phyloP scores from a whole-genome alignment of 495 filamentous ascomycete species.

The Pseudotulostoma volvatum region DNA sequence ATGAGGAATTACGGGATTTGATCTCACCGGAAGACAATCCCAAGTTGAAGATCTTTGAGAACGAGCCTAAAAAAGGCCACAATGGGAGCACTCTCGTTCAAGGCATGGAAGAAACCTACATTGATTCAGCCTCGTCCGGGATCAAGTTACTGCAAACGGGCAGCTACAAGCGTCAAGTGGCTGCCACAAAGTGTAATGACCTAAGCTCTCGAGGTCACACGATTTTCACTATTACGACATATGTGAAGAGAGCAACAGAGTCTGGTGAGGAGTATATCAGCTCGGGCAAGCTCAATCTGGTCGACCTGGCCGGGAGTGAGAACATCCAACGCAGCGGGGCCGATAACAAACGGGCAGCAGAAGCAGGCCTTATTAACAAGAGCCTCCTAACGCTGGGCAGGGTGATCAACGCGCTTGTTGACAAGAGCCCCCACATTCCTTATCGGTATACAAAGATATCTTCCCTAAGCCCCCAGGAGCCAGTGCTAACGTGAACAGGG shows the following conservation, averaged over 20 bases:
- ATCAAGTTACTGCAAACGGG: constrained; percentile 80
- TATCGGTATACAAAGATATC: constrained; percentile 35
- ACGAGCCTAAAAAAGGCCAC: constrained; percentile 66
- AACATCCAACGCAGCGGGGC: constrained; percentile 94
- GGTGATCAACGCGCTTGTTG: constrained; percentile 95
- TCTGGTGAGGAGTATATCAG: constrained; percentile 84
- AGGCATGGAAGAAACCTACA: constrained; percentile 92
- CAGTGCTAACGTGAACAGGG: constrained; percentile 26
- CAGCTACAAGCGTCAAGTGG: constrained; percentile 86
- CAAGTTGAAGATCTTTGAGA: constrained; percentile 92
- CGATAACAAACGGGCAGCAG: constrained; percentile 90
- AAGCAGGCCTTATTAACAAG: constrained; percentile 96
- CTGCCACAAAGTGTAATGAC: constrained; percentile 96
- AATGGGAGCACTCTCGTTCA: constrained; percentile 63
- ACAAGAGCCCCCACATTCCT: constrained; percentile 79
- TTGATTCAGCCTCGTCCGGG: constrained; percentile 67
- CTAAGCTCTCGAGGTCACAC: constrained; percentile 91
- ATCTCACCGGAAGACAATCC: constrained; percentile 61
- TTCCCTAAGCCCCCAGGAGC: neutral
- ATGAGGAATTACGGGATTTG: constrained; percentile 86
- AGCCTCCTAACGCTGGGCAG: constrained; percentile 84
- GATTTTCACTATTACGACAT: constrained; percentile 84
- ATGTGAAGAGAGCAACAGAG: constrained; percentile 64
- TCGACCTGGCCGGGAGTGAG: constrained; percentile 91
- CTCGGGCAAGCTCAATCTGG: constrained; percentile 85